Evolutionary conservation across 1,284 basidiomycete genomes (phyloP), one percentile per base, ranked within the genome.

Genomic region (Trametes versicolor): DNA sequence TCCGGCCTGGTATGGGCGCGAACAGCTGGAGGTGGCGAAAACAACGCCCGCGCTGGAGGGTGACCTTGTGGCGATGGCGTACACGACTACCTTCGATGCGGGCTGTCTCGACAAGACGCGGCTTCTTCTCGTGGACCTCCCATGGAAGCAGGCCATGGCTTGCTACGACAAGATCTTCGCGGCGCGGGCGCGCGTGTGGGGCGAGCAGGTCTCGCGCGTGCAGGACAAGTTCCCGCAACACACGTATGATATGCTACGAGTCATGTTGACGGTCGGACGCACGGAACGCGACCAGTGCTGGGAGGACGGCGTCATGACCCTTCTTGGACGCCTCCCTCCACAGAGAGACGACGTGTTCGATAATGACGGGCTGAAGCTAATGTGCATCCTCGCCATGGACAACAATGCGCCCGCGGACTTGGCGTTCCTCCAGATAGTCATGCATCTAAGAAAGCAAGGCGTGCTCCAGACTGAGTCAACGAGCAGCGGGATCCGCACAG

Each of bases 21-120:
- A 68, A 50, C 58, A 65, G 43, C 57, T 65, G 39, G 63, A 47
- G 12, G 61, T 68, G 17, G 58, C 66, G 23, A 36, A 43, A 23
- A 53, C 36, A 19, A 63, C 52, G 37, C 25, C 51, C 23, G 32
- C 15, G 50, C 66, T 68, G 47, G 66, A 68, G 34, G 58, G 66
- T 41, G 58, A 58, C 58, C 58, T 60, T 0, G 63, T 58, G 8
- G 58, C 61, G 32, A 64, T 63, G 57, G 63, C 66, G 19, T 68
- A 68, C 51, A 65, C 61, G 25, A 65, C 61, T 12, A 63, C 66
- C 4, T 63, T 68, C 51, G 58, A 64, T 27, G 32, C 66, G 15
- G 50, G 47, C 1, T 60, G 50, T 34, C 58, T 68, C 9, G 48
- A 34, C n/a, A 17, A 27, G n/a, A 48, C 49, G 13, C 60, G 64